Percentiles rank a stretch among this genome's conserved stretches.
Evolutionary conservation across 2,329 filamentous ascomycete species (phyloP).

Genomic region (Stagonosporopsis vannaccii): DNA sequence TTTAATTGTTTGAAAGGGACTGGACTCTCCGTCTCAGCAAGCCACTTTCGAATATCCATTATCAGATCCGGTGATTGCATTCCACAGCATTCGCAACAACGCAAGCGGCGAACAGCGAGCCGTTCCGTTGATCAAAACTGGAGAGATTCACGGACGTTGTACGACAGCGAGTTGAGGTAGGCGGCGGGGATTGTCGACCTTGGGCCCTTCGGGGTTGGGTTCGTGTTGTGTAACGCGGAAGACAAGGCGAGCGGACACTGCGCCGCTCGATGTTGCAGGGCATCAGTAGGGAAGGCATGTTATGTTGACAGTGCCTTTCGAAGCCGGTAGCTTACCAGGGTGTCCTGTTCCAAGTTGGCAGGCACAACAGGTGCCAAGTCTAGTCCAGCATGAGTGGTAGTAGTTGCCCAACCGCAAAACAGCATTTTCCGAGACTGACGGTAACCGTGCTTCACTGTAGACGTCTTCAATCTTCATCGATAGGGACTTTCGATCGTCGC

Average conservation of each 20-base stretch:
- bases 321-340: background rate
- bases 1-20: constrained; percentile 30
- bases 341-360: constrained; percentile 1
- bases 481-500: background rate
- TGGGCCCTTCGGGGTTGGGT: constrained; percentile 21
- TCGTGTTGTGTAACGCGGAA: constrained; percentile 40
- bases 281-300: background rate
- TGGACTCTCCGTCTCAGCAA: constrained; percentile 51
- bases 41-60: constrained; percentile 58
- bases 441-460: background rate
- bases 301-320: background rate
- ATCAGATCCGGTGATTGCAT: constrained; percentile 7
- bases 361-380: background rate
- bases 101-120: constrained; percentile 24
- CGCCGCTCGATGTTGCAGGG: background rate
- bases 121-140: constrained; percentile 21
- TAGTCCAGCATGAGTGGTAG: background rate
- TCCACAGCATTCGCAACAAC: constrained; percentile 5
- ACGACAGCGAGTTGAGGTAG: constrained; percentile 34
- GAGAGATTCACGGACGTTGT: constrained; percentile 11
- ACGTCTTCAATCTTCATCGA: background rate
- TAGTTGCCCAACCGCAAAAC: background rate
- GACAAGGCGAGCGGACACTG: background rate
- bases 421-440: background rate
- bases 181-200: constrained; percentile 26